These are phyloP conservation scores for Linum trigynum DNA, from an alignment of 345 rosid genomes.

Conservation along the genomic window DNA sequence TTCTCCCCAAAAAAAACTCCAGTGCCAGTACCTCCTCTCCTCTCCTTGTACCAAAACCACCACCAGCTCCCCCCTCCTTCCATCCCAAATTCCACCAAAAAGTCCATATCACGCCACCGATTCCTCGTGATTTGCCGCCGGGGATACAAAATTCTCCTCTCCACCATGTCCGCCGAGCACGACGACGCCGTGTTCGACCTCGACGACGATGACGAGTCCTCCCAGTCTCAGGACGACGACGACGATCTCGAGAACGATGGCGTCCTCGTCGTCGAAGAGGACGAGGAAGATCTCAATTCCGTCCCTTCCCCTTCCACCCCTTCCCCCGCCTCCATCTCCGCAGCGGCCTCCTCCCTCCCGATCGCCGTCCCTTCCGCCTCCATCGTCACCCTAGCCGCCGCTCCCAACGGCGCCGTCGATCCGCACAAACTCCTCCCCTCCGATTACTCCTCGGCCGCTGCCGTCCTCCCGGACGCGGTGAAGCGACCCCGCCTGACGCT, in stretches of 20 bases:
- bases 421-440: neutral
- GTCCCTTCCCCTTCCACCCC: conserved; percentile 24
- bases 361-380: conserved; percentile 25
- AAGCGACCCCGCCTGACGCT: conserved; percentile 37
- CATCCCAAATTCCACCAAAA: neutral
- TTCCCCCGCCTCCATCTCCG: conserved; percentile 33
- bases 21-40: neutral
- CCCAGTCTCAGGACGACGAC: conserved; percentile 38
- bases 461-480: conserved; percentile 14
- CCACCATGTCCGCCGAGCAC: conserved; percentile 49
- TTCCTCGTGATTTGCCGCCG: neutral
- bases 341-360: conserved; percentile 31
- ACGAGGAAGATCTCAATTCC: conserved; percentile 45
- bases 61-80: conserved; percentile 10
- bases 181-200: conserved; percentile 46
- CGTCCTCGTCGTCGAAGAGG: conserved; percentile 33
- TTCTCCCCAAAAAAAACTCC: neutral
- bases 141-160: neutral
- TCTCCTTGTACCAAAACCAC: conserved; percentile 2
- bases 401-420: neutral
- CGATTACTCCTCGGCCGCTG: neutral
- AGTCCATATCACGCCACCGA: neutral
- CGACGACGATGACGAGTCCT: conserved; percentile 39
- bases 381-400: conserved; percentile 25
- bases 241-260: conserved; percentile 43